Conservation (phyloP, 345 rosid species). For the Aethionema arabicum region DNA sequence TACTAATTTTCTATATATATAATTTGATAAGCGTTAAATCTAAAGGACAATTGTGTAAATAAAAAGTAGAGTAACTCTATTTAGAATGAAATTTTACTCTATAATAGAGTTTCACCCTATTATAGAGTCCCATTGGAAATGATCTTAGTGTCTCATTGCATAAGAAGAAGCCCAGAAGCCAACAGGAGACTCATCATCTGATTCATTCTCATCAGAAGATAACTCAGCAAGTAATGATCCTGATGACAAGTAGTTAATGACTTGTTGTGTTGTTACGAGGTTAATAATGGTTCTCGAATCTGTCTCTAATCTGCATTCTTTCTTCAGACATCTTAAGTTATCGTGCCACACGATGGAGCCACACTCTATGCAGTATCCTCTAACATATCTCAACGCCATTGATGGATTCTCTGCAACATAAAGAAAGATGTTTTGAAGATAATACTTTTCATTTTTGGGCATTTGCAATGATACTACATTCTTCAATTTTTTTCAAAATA, state of each 20-base stretch:
- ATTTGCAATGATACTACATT: too few species aligned
- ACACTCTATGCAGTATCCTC: slow-evolving; percentile 65
- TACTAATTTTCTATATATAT: too few species aligned
- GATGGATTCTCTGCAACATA: slow-evolving; percentile 44
- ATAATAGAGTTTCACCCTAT: too few species aligned
- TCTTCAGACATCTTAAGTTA: slow-evolving; percentile 29
- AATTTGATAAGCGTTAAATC: too few species aligned
- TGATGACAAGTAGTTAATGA: neutral
- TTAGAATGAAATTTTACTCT: too few species aligned
- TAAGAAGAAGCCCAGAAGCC: slow-evolving; percentile 33
- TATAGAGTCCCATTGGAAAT: too few species aligned
- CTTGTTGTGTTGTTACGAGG: slow-evolving; percentile 23
- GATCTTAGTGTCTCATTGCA: neutral
- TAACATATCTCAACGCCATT: slow-evolving; percentile 44
- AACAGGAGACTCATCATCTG: slow-evolving; percentile 18
- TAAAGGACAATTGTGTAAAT: too few species aligned
- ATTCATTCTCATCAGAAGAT: slow-evolving; percentile 32
- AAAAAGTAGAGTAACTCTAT: too few species aligned
- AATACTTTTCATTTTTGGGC: too few species aligned
- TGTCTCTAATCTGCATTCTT: slow-evolving; percentile 28
- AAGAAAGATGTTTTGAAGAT: too few species aligned
- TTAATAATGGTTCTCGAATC: slow-evolving; percentile 17
- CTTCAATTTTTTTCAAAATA: too few species aligned
- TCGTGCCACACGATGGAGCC: slow-evolving; percentile 31
- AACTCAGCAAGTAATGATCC: neutral